Conservation (phyloP, 768 basidiomycete genomes). For the Tylopilus sp. region DNA sequence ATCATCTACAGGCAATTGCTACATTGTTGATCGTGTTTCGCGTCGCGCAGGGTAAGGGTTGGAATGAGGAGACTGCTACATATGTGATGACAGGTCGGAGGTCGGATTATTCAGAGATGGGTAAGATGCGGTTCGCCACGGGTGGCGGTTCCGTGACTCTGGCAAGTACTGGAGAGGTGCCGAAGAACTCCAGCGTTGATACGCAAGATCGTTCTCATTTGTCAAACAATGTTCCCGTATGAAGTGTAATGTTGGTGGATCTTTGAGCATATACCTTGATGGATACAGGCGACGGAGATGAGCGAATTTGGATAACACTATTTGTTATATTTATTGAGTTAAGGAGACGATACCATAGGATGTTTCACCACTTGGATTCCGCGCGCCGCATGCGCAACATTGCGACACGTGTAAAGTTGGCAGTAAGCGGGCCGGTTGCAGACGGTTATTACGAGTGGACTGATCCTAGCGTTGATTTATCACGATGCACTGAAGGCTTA, state of each 20-base stretch:
- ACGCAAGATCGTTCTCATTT: not conserved
- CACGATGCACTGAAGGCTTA: too few species aligned
- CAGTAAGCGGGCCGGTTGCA: too few species aligned
- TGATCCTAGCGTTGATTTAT: too few species aligned
- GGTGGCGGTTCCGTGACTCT: not conserved
- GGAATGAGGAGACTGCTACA: conserved; percentile 1
- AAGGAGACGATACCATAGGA: too few species aligned
- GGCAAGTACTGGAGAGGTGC: not conserved
- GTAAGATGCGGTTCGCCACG: not conserved
- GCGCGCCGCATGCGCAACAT: too few species aligned
- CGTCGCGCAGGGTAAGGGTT: conserved; percentile 9
- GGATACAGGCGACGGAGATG: too few species aligned
- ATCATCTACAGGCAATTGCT: not conserved
- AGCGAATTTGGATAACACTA: too few species aligned
- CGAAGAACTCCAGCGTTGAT: not conserved
- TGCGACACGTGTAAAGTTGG: too few species aligned
- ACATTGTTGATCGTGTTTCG: conserved; percentile 9
- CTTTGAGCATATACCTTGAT: too few species aligned
- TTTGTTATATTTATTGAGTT: too few species aligned
- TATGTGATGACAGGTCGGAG: not conserved
- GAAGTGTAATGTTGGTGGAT: not conserved
- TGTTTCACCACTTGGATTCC: too few species aligned
- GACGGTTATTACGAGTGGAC: too few species aligned
- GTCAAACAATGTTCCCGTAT: not conserved
- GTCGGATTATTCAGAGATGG: not conserved